Evolutionary conservation across 176 grass and related monocot species (phyloP), one percentile per base, ranked within the genome.

Genomic region (maize (Zea mays)): DNA sequence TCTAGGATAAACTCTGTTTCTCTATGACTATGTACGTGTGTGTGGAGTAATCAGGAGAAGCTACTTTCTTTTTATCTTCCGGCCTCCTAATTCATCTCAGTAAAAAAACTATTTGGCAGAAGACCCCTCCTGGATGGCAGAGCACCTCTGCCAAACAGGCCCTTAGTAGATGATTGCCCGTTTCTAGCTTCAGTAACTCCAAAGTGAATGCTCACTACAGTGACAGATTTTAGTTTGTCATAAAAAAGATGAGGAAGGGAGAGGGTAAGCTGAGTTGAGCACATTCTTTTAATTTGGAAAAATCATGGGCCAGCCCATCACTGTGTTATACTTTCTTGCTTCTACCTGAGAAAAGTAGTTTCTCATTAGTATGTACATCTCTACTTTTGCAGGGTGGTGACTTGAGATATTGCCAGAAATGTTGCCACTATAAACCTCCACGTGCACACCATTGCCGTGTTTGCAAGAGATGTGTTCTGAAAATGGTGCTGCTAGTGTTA

Each of bases 381-480:
- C 34, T 80, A 8, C 33, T 88, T 84, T 79, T 91, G 55, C 73
- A 94, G 91, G 83, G 95, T 86, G 91, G 85, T 45, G 91, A 98
- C 73, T 90, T 94, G 88, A 92, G 95, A 85, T 98, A 92, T 78
- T 98, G 95, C 80, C 91, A 94, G 68, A 94, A 97, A 79, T 97
- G 95, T 79, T 67, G 76, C 38, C 94, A 97, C 51, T 94, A 92
- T 80, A 94, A 97, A 73, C 95, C 95, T 71, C 91, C 95, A 74
- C 85, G 91, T 13, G 89, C 91, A 5, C 95, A 97, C 88, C 95
- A 97, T 76, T 97, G 95, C 71, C 89, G 85, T 74, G 85, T 88
- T 82, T 98, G 95, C 89, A 98, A 94, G 87, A 90, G 89, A 94
- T 98, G 95, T 74, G 95, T 98, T 81, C 78, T 98, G 59, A 91